Base-by-base conservation (phyloP, 2,329 filamentous ascomycete species). In the Pseudogymnoascus sp. region DNA sequence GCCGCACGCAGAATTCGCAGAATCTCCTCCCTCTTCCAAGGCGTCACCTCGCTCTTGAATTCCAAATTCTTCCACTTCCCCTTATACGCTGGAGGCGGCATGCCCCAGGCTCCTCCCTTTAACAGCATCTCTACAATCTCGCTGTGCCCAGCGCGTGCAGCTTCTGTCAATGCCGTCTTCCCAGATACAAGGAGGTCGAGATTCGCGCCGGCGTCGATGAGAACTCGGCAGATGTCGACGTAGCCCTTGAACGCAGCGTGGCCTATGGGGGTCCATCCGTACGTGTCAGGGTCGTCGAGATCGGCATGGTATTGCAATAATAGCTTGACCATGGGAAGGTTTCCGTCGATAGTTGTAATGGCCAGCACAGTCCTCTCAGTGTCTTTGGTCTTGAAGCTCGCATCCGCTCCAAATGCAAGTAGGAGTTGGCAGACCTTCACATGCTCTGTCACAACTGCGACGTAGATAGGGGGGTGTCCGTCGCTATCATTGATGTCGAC, bases 11-110 rank as follows among this genome's bases (percentile, higher is more conserved):
- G 15, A 12, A 10, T 55, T 2, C 48, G 9, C 1, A 55, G 15
- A 13, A 55, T 55, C 48, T 55, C 48, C n/a, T 55, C 48, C 48
- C 29, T 55, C 48, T 33, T 55, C 48, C 48, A 55, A 35, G 48
- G 48, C 9, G 29, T 35, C 48, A 55, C 29, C 15, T 35, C 48
- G 15, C 29, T 55, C 48, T 55, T 55, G 2, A 55, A 55, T n/a
- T 55, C 48, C 15, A 55, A 2, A 21, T 55, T 55, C 48, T 55
- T 55, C 48, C 48, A 55, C 7, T 55, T 55, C 48, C 48, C 48
- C 48, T 55, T 55, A 55, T 55, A 55, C 5, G 48, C 48, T 2
- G 48, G 48, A 4, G 48, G 48, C 29, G 48, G 48, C 29, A 55
- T 55, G 3, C 15, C 29, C 48, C 48, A 55, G 5, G 48, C 48